Conservation (phyloP, 2,329 filamentous ascomycete genomes). For the Hypoxylon sp. region DNA sequence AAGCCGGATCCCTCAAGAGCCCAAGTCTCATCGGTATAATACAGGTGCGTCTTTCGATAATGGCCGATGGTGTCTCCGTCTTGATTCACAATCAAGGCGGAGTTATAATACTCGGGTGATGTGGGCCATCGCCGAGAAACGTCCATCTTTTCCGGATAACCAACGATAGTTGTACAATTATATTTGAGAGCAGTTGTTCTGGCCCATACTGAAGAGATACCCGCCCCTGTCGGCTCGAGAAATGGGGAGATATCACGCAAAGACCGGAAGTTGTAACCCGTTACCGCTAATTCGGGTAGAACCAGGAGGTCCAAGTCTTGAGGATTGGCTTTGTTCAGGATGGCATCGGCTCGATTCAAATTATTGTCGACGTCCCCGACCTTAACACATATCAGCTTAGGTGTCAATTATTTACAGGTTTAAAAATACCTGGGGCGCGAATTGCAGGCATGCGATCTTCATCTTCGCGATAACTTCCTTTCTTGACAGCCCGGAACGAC, state of each 20-base stretch:
- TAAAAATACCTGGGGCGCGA: constrained; percentile 73
- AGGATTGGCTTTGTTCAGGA: constrained; percentile 69
- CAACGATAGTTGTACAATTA: constrained; percentile 77
- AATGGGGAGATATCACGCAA: constrained; percentile 76
- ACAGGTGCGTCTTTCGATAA: constrained; percentile 73
- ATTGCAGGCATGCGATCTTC: constrained; percentile 80
- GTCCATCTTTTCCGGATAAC: constrained; percentile 81
- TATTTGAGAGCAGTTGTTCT: constrained; percentile 75
- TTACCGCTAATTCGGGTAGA: constrained; percentile 82
- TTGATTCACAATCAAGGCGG: constrained; percentile 67
- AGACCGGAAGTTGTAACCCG: constrained; percentile 84
- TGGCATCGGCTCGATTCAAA: constrained; percentile 74
- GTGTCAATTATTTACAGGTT: too few relatives aligned
- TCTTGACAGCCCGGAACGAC: neutral
- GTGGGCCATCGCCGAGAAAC: constrained; percentile 65
- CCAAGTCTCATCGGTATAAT: constrained; percentile 74
- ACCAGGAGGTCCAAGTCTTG: constrained; percentile 78
- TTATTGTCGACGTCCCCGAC: constrained; percentile 81
- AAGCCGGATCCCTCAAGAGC: constrained; percentile 71
- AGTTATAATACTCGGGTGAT: constrained; percentile 60
- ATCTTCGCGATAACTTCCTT: constrained; percentile 45
- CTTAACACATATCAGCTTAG: neutral
- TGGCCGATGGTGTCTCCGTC: constrained; percentile 74
- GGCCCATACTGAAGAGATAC: constrained; percentile 81
- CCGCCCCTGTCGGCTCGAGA: constrained; percentile 76